These are phyloP conservation scores for Ehretia macrophylla DNA, from an alignment of 257 asterid species.

Conservation along the genomic window DNA sequence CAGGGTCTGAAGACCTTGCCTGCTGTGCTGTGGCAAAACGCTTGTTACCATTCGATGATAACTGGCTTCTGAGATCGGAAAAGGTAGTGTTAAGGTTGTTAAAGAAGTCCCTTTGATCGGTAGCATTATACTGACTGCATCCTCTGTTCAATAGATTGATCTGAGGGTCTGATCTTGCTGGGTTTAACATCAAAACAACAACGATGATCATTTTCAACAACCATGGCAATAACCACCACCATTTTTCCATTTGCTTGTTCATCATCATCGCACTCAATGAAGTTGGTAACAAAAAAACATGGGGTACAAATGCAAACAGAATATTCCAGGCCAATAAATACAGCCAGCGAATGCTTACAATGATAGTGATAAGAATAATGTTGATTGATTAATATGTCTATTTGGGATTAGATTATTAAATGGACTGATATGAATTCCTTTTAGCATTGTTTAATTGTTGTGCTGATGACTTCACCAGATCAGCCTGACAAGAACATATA, in stretches of 20 bases:
- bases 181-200: slow-evolving; percentile 4
- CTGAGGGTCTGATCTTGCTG: slow-evolving; percentile 50
- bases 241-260: neutral
- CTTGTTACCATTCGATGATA: slow-evolving; percentile 25
- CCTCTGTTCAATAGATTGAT: slow-evolving; percentile 51
- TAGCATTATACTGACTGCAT: slow-evolving; percentile 71
- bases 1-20: slow-evolving; percentile 57
- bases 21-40: slow-evolving; percentile 66
- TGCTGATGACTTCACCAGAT: no score
- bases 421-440: neutral
- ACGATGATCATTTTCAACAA: slow-evolving; percentile 1
- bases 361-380: neutral
- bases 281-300: neutral
- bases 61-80: slow-evolving; percentile 46
- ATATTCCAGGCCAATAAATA: neutral
- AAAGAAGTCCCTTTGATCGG: slow-evolving; percentile 38
- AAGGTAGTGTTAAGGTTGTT: slow-evolving; percentile 57
- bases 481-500: no score
- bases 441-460: no score
- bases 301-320: neutral
- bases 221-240: slow-evolving; percentile 11
- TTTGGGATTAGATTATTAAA: neutral
- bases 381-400: no score
- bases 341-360: neutral
- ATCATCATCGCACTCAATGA: neutral